Base-by-base conservation (phyloP, 176 grass and related monocot genomes). In the Poa pratensis region DNA sequence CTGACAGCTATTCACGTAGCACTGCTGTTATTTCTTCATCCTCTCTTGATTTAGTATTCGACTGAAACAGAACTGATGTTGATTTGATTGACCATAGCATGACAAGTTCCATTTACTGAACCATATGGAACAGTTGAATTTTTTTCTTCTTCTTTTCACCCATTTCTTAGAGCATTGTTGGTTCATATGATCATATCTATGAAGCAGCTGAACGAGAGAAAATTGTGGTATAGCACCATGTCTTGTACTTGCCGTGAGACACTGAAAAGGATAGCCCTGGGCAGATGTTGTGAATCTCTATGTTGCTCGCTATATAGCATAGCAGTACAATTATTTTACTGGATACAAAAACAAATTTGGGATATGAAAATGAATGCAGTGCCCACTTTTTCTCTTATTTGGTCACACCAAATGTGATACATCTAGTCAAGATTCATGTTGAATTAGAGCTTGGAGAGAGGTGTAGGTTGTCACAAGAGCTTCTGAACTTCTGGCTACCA, bases 31-130 rank as follows among this genome's bases (percentile, higher is more conserved):
- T 39, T 20, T 69, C 4, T 23, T 37, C 9, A 15, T 9, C 20
- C n/a, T 81, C 27, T 20, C 28, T 52, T 69, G 20, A 69, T 69
- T 35, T 39, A 53, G 45, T 13, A 50, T n/a, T 80, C 23, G 9
- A 63, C 10, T 51, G 61, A 55, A 55, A 55, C 5, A 35, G 17
- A n/a, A 9, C 5, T 66, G 23, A 24, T 43, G 19, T 24, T 32
- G 4, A 65, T 49, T 42, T 65, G 48, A 46, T 49, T 65, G 77
- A 13, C 59, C 0, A 27, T 57, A 57, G 8, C 42, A 24, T 17
- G 71, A 51, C 23, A 74, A 74, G 45, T 51, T 51, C 7, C 46
- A 18, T 30, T 74, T 74, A 40, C 70, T 74, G 45, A 50, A 28
- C 48, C 24, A 18, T 63, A 78, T 40, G 37, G 59, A 61, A 40